Evolutionary conservation across 1,284 basidiomycete species (phyloP), one percentile per base, ranked within the genome.

Genomic region (Trichosporon asahii): DNA sequence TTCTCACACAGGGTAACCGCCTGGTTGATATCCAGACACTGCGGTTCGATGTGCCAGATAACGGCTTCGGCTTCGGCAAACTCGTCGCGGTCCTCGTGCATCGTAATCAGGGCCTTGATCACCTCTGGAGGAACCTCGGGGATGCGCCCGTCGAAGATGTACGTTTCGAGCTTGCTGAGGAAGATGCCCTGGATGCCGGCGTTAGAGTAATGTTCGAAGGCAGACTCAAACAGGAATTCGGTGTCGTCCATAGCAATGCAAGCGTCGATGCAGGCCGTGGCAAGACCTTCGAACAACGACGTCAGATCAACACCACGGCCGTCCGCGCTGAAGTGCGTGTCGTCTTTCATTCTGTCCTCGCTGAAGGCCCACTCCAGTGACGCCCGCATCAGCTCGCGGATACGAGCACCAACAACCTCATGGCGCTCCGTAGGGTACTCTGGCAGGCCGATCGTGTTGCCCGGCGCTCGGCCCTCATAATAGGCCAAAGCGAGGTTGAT

Each of bases 31-130:
- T 99, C 97, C 70, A 99, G 85, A 76, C 90, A 93, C 15, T 88
- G 85, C 0, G 96, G 94, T 75, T 98, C 92, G 70, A 98, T 93
- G 80, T 97, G 94, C 93, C 95, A 98, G 68, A 99, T 96, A 70
- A 99, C 86, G 49, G 89, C 87, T 80, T 99, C 95, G 1, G 93
- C 92, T 2, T 89, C 86, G 65, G 91, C 91, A 23, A 90, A 90
- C 68, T 90, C 88, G 5, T 86, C 86, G 49, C 89, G 87, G 44
- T 90, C 88, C 66, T 91, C 90, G 75, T 97, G 92, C 70, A 93
- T 85, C 1, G 88, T 87, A 64, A 99, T 87, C 25, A 99, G 85
- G 57, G 89, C 87, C 81, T 99, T 94, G 6, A 93, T 91, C 64
- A 98, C 90, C 63, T 89, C 88, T 7, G 94, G 93, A 3, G 97